Base-by-base conservation (phyloP, 176 grass and related monocot species). In the Avena atlantica region DNA sequence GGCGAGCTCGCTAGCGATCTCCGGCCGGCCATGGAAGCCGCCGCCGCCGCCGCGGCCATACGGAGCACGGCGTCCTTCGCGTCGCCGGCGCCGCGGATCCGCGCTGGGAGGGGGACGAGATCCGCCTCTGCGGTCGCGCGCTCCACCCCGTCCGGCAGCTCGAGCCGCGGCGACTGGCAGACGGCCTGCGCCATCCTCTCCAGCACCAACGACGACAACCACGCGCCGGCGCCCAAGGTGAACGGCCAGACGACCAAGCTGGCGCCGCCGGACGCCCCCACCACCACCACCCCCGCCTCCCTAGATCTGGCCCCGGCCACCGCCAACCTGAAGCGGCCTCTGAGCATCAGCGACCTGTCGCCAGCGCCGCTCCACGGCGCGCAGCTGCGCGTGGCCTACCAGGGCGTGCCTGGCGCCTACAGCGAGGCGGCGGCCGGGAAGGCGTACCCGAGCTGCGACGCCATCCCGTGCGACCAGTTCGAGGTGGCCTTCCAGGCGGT, bases 391-490 rank as follows among this genome's bases (percentile, higher is more conserved):
- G 93, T 98, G 1, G 95, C 95, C 8, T 98, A 98, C 67, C 95
- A 98, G 83, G 95, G 91, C 24, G 93, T 95, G 0, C 95, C 93
- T 0, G 93, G 93, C 9, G 91, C 93, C 1, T 95, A 98, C 89
- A 98, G 93, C 51, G 93, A 98, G 87, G 89, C 93, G 0, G 93
- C 93, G 0, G 89, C 89, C 1, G 91, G 56, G 0, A 98, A 95
- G 91, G 95, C 91, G 0, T 98, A 93, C 80, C 95, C 89, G 4
- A 83, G 89, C 45, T 98, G 95, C 76, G 89, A 98, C 52, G 83
- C 95, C 56, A 98, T 98, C 85, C 95, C 89, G 13, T 95, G 95
- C 72, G 95, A 98, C 86, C 91, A 95, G 88, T 95, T 98, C 83
- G 91, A 98, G 86, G 93, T 95, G 4, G 91, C 95, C 4, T 98